Conservation (phyloP, 2,329 filamentous ascomycete genomes). For the Aspergillus carbonarius region DNA sequence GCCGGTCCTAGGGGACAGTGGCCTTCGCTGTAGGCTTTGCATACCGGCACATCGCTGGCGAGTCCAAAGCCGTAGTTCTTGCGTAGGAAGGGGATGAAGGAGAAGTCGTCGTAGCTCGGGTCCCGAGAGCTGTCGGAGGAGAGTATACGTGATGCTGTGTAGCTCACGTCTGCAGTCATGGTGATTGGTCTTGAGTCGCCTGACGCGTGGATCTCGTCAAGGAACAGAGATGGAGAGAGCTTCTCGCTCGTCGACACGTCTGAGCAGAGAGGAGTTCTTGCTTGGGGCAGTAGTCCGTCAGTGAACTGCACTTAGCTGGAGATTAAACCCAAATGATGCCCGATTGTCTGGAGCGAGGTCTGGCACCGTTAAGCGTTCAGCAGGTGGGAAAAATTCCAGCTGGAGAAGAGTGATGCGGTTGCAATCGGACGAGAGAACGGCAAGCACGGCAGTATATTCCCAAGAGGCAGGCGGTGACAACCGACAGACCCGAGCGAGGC, state of each 20-base stretch:
- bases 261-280: not conserved
- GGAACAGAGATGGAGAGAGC: not conserved
- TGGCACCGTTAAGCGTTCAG: not conserved
- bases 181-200: not conserved
- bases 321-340: not conserved
- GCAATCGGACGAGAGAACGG: not conserved
- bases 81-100: constrained; percentile 82
- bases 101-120: constrained; percentile 64
- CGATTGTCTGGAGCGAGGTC: not conserved
- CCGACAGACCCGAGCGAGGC: not conserved
- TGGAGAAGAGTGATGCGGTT: not conserved
- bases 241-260: not conserved
- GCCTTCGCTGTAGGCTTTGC: constrained; percentile 80
- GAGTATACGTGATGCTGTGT: constrained; percentile 35
- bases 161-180: constrained; percentile 38
- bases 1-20: constrained; percentile 81
- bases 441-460: not conserved
- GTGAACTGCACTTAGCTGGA: not conserved
- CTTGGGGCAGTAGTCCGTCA: not conserved
- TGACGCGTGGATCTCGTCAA: not conserved
- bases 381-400: not conserved
- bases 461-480: constrained; percentile 18
- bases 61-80: constrained; percentile 82
- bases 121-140: constrained; percentile 37
- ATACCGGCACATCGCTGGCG: constrained; percentile 73